Evolutionary conservation across 345 rosid genomes (phyloP).

Genomic region (Gossypium thurberi): DNA sequence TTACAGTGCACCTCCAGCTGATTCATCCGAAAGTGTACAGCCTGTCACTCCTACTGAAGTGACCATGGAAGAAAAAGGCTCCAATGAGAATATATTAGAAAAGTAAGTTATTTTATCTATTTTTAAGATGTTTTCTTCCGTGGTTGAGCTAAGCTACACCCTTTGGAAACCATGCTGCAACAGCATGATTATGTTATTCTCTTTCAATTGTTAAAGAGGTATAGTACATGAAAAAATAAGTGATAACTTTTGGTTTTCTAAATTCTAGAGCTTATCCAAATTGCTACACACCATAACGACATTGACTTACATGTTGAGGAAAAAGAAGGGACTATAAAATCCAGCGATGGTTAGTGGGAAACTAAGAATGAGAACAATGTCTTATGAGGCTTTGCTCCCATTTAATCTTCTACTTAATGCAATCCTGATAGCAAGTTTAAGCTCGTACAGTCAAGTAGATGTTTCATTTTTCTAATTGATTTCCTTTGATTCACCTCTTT

Average conservation of each 20-base stretch:
- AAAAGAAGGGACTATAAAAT: background rate
- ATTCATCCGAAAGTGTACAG: conserved; percentile 24
- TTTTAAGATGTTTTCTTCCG: background rate
- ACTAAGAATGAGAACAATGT: background rate
- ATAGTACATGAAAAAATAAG: background rate
- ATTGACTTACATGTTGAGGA: background rate
- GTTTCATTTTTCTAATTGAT: background rate
- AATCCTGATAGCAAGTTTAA: background rate
- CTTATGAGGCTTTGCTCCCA: background rate
- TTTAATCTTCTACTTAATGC: background rate
- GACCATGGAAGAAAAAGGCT: conserved; percentile 27
- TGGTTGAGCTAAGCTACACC: background rate
- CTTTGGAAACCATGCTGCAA: background rate
- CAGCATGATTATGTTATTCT: background rate
- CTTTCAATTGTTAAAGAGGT: background rate
- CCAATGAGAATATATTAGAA: conserved; percentile 22
- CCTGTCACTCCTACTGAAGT: conserved; percentile 19
- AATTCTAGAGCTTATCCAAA: background rate
- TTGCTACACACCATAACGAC: background rate
- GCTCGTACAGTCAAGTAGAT: background rate
- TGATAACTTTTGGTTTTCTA: background rate
- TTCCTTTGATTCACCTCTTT: background rate
- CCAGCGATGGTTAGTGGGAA: background rate
- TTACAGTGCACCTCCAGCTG: conserved; percentile 23
- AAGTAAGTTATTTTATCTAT: conserved; percentile 26